Evolutionary conservation across 805 yeast species (phyloP).

Genomic region (Maudiozyma barnettii): DNA sequence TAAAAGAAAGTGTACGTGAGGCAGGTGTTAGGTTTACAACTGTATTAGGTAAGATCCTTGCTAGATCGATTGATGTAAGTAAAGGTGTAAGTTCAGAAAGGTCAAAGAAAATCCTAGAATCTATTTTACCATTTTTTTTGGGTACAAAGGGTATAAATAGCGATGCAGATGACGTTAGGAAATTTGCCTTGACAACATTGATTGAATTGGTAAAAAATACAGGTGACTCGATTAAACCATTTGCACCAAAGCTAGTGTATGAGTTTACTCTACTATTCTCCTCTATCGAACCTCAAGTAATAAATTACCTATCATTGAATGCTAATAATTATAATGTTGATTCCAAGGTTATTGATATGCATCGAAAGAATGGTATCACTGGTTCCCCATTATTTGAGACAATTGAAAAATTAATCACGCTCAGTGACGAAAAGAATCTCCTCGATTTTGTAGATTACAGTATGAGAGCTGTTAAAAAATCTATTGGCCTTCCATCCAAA

Average conservation of each 20-base stretch:
- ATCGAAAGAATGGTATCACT: constrained; percentile 62
- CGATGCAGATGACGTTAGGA: constrained; percentile 76
- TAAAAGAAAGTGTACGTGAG: constrained; percentile 82
- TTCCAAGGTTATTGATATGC: constrained; percentile 64
- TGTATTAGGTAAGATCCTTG: constrained; percentile 52
- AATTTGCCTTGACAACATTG: constrained; percentile 68
- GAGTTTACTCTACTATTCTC: constrained; percentile 69
- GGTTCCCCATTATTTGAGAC: constrained; percentile 86
- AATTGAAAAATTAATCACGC: constrained; percentile 60
- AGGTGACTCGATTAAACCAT: constrained; percentile 52
- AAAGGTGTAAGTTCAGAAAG: constrained; percentile 32
- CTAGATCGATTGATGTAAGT: constrained; percentile 43
- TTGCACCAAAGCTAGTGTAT: constrained; percentile 56
- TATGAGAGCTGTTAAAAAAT: constrained; percentile 46
- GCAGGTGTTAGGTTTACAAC: constrained; percentile 68
- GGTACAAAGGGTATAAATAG: constrained; percentile 73
- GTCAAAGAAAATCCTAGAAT: constrained; percentile 40
- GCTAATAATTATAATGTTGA: constrained; percentile 80
- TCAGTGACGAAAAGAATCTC: constrained; percentile 36
- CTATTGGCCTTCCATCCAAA: constrained; percentile 88
- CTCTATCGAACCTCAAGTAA: constrained; percentile 81
- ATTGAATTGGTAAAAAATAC: constrained; percentile 58
- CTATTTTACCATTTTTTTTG: constrained; percentile 66
- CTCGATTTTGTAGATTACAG: constrained; percentile 40
- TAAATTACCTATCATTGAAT: constrained; percentile 76